Conservation (phyloP, 2,329 filamentous ascomycete species). For the Niveomyces coronatus region DNA sequence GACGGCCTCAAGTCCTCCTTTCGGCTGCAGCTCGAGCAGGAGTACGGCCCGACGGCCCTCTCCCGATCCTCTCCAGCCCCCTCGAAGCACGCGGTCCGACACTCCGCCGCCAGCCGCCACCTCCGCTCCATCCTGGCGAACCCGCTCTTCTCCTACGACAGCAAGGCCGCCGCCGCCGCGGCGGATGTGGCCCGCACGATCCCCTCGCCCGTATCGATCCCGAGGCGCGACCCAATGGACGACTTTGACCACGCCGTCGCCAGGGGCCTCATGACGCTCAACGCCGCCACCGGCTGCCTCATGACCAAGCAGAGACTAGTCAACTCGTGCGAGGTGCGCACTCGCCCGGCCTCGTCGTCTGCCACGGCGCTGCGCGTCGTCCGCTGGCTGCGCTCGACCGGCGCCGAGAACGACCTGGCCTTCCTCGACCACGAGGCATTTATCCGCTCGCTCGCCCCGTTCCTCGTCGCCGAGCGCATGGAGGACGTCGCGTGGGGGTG, state of each 20-base stretch:
- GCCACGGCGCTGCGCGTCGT: constrained; percentile 38
- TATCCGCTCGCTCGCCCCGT: constrained; percentile 32
- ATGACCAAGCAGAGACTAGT: constrained; percentile 35
- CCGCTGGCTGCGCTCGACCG: constrained; percentile 43
- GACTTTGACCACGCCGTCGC: constrained; percentile 47
- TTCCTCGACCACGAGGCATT: constrained; percentile 34
- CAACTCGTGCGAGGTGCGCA: constrained; percentile 18
- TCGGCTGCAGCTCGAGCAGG: constrained; percentile 45
- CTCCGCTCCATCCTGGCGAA: constrained; percentile 47
- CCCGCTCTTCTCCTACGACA: constrained; percentile 38
- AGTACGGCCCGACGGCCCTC: constrained; percentile 34
- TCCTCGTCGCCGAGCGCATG: constrained; percentile 41
- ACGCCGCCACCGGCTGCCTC: constrained; percentile 44
- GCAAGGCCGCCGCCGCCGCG: constrained; percentile 8
- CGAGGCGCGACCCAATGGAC: constrained; percentile 37
- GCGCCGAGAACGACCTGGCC: constrained; percentile 32
- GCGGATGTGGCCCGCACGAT: background rate
- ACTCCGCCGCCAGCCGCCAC: constrained; percentile 32
- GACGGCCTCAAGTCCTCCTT: constrained; percentile 47
- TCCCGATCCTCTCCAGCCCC: constrained; percentile 9
- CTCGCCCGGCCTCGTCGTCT: constrained; percentile 27
- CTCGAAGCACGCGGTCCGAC: constrained; percentile 25
- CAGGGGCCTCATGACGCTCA: constrained; percentile 44
- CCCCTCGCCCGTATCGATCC: background rate
- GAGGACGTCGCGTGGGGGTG: constrained; percentile 44